Base-by-base conservation (phyloP, 768 basidiomycete genomes). In the Tephrocybe sp. region DNA sequence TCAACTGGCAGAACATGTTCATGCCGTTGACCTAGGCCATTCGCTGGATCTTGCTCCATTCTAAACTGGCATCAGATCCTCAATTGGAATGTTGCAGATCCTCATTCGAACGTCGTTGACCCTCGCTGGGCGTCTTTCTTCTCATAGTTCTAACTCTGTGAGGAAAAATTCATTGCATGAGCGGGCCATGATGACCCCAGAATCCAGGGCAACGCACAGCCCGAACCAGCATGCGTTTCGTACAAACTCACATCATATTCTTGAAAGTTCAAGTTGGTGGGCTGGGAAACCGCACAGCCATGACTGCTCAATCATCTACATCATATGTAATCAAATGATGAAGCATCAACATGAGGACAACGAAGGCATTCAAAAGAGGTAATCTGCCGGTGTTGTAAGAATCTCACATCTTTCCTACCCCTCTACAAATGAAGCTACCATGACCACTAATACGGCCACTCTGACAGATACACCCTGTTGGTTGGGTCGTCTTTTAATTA, bases 241-340 rank as follows among this genome's bases (percentile, higher is more conserved):
- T 38, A 47, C 45, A 24, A 25, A 38, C 25, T 48, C 47, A 36
- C 42, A 40, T 54, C 52, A 56, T 39, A 48, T 45, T 31, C 50
- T 11, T 41, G 22, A 45, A 53, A 41, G n/a, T n/a, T n/a, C n/a
- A n/a, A n/a, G 49, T 58, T 53, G 37, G 54, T 58, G 50, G 58
- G 36, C 51, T 56, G 51, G 58, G 57, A 41, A 61, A 59, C 55
- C n/a, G 49, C 53, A 54, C 60, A 49, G 45, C 57, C 56, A 48
- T 46, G 23, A 15, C 15, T 34, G 7, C 15, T 15, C 42, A 22
- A 42, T 42, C 50, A 47, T 33, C 19, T n/a, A 47, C 39, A 49
- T 46, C 45, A 57, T 7, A 19, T n/a, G n/a, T n/a, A n/a, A 34
- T 33, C 11, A 23, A 30, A 15, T 46, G 38, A 49, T 44, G 36